Percentiles rank a stretch among this genome's conserved stretches.
phyloP scores from a whole-genome alignment of 2,329 filamentous ascomycete species.

The Botrytis deweyae region DNA sequence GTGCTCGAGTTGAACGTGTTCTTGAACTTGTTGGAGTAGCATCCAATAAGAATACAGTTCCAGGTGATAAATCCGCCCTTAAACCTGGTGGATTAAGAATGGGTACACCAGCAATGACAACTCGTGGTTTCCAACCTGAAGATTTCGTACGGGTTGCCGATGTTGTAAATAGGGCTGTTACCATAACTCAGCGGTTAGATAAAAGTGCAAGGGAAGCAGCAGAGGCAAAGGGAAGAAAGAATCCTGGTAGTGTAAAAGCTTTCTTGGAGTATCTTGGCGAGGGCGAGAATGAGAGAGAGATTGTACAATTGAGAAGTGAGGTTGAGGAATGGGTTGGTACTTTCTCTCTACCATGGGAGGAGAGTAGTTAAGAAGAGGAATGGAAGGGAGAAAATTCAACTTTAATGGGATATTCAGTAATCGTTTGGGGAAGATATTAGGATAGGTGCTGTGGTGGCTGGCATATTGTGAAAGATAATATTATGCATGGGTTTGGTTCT shows the following conservation, averaged over 20 bases:
- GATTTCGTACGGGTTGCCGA: constrained; percentile 87
- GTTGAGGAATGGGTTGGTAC: constrained; percentile 78
- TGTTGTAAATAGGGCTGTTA: constrained; percentile 80
- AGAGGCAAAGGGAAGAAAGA: constrained; percentile 65
- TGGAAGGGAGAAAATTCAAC: background rate
- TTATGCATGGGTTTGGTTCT: constrained; percentile 14
- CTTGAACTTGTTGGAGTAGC: constrained; percentile 92
- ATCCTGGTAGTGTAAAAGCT: constrained; percentile 60
- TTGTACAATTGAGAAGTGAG: constrained; percentile 70
- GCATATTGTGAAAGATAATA: constrained; percentile 11
- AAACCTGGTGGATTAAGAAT: constrained; percentile 91
- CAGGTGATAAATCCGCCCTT: constrained; percentile 89
- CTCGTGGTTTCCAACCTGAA: constrained; percentile 81
- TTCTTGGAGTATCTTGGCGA: constrained; percentile 68
- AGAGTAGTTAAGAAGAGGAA: constrained; percentile 9
- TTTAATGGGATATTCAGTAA: constrained; percentile 2
- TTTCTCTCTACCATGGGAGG: constrained; percentile 68
- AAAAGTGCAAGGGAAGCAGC: constrained; percentile 69
- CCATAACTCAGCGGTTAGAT: constrained; percentile 74
- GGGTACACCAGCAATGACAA: constrained; percentile 97
- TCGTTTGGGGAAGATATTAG: background rate
- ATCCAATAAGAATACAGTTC: constrained; percentile 99
- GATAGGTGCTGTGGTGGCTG: background rate
- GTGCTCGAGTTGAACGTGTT: constrained; percentile 83
- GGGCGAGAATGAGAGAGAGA: constrained; percentile 67